These are phyloP conservation scores for Yamadazyma membranifaciens DNA, from an alignment of 1,139 yeast genomes.

Conservation along the genomic window DNA sequence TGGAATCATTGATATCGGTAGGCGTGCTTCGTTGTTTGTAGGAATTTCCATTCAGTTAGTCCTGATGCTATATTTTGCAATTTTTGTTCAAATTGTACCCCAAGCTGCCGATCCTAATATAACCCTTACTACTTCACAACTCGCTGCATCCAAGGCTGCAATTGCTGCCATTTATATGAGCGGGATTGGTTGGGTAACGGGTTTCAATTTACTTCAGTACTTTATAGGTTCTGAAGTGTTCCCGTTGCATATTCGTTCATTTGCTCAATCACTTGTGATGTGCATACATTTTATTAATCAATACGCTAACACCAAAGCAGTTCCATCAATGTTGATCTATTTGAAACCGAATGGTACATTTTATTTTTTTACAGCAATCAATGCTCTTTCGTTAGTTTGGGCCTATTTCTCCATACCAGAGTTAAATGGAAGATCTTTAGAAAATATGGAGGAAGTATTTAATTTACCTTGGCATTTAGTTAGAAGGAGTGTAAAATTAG, in stretches of 20 bases:
- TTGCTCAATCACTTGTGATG: constrained; percentile 57
- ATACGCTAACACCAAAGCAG: constrained; percentile 58
- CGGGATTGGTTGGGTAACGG: constrained; percentile 64
- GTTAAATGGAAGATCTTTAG: constrained; percentile 52
- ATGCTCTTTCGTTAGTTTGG: constrained; percentile 43
- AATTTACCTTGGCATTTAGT: constrained; percentile 56
- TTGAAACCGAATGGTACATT: constrained; percentile 54
- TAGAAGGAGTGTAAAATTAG: too few relatives aligned
- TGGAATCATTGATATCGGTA: too few relatives aligned
- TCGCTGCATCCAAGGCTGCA: constrained; percentile 48
- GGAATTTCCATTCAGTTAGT: constrained; percentile 38
- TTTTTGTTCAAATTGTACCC: constrained; percentile 48
- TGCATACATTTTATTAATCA: constrained; percentile 59
- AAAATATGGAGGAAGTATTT: constrained; percentile 57
- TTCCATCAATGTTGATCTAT: constrained; percentile 50
- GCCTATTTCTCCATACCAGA: constrained; percentile 58
- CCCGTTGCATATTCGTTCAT: constrained; percentile 53
- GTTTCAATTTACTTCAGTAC: constrained; percentile 60
- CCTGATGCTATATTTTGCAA: constrained; percentile 40
- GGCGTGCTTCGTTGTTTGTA: constrained; percentile 44
- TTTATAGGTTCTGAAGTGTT: constrained; percentile 58
- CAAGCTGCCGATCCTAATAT: constrained; percentile 30
- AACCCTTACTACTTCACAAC: constrained; percentile 27
- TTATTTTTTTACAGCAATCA: constrained; percentile 50
- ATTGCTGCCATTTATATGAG: constrained; percentile 51